phyloP scores from a whole-genome alignment of 352 stramenopile species.

The Elongisporangium undulatum region DNA sequence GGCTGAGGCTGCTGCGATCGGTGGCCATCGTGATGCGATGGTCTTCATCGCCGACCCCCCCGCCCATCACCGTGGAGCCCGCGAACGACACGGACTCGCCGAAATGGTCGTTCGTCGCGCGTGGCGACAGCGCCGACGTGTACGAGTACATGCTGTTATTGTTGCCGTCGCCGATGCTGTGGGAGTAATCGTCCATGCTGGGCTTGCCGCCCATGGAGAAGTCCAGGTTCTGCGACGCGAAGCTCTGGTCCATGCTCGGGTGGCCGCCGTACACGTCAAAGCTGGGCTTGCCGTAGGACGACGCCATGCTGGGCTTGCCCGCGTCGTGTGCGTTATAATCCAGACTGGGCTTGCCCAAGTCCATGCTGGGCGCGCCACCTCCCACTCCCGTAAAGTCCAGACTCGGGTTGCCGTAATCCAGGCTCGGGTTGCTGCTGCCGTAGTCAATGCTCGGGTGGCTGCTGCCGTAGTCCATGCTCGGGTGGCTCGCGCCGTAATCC shows the following conservation, averaged over 20 bases:
- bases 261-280: background rate
- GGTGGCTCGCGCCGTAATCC: background rate
- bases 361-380: background rate
- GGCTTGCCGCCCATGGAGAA: background rate
- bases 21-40: background rate
- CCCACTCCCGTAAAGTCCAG: slow-evolving; percentile 1
- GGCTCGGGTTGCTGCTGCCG: slow-evolving; percentile 1
- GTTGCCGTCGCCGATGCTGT: slow-evolving; percentile 2
- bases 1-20: background rate
- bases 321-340: background rate
- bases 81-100: background rate
- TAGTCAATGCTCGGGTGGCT: no score
- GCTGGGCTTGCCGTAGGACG: background rate
- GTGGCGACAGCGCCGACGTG: slow-evolving; percentile 11
- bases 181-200: background rate
- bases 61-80: background rate
- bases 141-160: slow-evolving; percentile 11
- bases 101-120: slow-evolving; percentile 4
- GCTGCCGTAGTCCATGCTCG: background rate
- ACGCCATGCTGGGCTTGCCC: background rate
- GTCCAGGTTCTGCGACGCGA: background rate
- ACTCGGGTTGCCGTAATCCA: slow-evolving; percentile 5
- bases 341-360: background rate
- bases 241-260: background rate
- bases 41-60: no score